Evolutionary conservation across 2,329 filamentous ascomycete species (phyloP), one percentile per base, ranked within the genome.

Genomic region (Rutstroemia sp.): DNA sequence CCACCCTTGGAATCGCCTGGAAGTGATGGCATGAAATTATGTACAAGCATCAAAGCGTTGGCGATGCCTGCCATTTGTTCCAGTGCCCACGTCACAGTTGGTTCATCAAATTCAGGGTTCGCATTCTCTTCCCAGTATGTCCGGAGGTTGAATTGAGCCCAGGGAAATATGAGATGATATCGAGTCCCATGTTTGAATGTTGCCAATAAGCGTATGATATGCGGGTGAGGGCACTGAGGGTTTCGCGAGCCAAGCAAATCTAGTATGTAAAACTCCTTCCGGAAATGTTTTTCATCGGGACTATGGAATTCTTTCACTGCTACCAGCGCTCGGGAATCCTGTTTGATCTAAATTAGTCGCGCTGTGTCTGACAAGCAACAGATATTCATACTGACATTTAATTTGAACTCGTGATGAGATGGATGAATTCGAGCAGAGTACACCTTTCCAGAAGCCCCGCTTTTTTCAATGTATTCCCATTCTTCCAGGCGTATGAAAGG

Each of bases 151-250:
- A 40, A 53, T 25, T 66, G 53, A 0, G 68, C 68, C 12, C 59
- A 67, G 1, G 66, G 68, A 38, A 70, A 69, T 19, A 70, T 60
- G 10, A 70, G 51, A 45, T 70, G 65, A 47, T 61, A 67, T n/a
- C 55, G 57, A 1, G 36, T 44, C 0, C 60, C 39, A 8, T 59
- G 48, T 23, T 59, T 55, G 46, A 63, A 71, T 0, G 67, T 69
- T 14, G 64, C 68, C 4, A 69, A 48, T 2, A 71, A 63, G 17
- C 64, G 61, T 21, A 70, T 64, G 1, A 70, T 48, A 56, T 70
- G 63, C 1, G 54, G 51, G 51, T 65, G 61, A 7, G 19, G 30
- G 10, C 23, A 3, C 23, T 23, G 4, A 23, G 30, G 4, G 2
- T 54, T 40, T 16, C 59, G 59, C 4, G 19, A 30, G 1, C 57